A percentile compares a stretch with the other conserved stretches of the same genome.
Evolutionary conservation across 768 basidiomycete genomes (phyloP).

Genomic region (Dacryopinax primogenitus): DNA sequence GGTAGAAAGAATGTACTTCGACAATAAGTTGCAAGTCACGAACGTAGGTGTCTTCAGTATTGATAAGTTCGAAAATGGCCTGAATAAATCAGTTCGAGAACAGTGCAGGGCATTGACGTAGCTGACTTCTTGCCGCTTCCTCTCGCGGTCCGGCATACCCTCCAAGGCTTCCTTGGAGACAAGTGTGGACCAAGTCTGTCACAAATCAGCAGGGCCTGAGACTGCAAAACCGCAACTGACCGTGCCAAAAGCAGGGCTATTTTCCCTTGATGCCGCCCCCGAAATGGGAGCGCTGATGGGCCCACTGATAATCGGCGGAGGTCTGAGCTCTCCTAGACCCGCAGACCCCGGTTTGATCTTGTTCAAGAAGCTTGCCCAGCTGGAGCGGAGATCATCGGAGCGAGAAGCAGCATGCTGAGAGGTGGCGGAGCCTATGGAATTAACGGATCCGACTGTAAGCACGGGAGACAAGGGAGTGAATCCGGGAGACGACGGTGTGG

Average conservation of each 20-base stretch:
- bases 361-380: slow-evolving; percentile 2
- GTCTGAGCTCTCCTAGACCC: neutral
- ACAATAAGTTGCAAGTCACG: slow-evolving; percentile 84
- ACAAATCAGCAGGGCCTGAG: neutral
- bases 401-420: neutral
- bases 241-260: slow-evolving; percentile 54
- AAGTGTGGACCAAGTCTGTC: slow-evolving; percentile 82
- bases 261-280: slow-evolving; percentile 32
- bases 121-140: slow-evolving; percentile 74
- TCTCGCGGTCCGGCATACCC: slow-evolving; percentile 62
- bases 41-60: slow-evolving; percentile 81
- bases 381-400: neutral
- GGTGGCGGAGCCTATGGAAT: neutral
- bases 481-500: slow-evolving; percentile 1
- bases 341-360: neutral
- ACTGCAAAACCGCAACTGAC: slow-evolving; percentile 30
- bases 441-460: neutral
- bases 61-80: slow-evolving; percentile 91
- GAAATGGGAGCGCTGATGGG: slow-evolving; percentile 35
- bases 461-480: neutral
- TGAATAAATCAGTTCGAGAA: slow-evolving; percentile 21
- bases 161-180: slow-evolving; percentile 74
- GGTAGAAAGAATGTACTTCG: slow-evolving; percentile 40
- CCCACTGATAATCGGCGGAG: slow-evolving; percentile 48
- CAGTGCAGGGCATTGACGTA: neutral